These are phyloP conservation scores for Pelargonium cotyledonis DNA, from an alignment of 441 rosid genomes.

Conservation along the genomic window DNA sequence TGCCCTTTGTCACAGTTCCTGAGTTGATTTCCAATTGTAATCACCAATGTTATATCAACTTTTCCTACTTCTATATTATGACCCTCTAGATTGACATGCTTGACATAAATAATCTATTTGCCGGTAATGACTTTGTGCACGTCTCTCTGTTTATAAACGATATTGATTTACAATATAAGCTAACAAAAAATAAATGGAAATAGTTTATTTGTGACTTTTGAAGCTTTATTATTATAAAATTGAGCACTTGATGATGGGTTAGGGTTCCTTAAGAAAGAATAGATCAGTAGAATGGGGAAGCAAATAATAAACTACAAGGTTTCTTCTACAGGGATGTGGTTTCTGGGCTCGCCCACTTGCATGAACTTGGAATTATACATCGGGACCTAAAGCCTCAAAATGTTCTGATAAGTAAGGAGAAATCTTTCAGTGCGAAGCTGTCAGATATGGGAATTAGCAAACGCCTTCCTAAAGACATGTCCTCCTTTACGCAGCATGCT, in stretches of 20 bases:
- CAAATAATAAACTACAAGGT: not conserved
- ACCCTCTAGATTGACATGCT: not conserved
- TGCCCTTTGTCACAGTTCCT: too few species aligned
- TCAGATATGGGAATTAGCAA: conserved; percentile 98
- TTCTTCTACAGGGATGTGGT: conserved; percentile 66
- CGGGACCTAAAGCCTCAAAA: conserved; percentile 92
- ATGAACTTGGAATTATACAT: conserved; percentile 85
- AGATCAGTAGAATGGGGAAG: not conserved
- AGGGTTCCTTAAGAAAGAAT: not conserved
- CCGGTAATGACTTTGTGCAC: not conserved
- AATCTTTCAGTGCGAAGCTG: conserved; percentile 65
- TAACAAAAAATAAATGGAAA: not conserved
- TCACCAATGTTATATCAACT: not conserved
- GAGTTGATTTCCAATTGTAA: too few species aligned
- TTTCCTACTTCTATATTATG: not conserved
- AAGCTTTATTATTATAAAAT: not conserved
- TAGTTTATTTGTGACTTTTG: not conserved
- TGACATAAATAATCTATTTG: not conserved
- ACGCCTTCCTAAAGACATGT: conserved; percentile 62
- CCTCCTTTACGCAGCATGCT: conserved; percentile 67
- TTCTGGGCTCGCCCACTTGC: conserved; percentile 75
- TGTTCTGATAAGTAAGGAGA: conserved; percentile 68
- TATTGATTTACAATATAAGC: not conserved
- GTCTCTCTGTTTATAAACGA: not conserved
- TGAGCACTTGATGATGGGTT: not conserved